Percentiles rank a stretch among this genome's conserved stretches.
These are phyloP conservation scores for Globisporangium camurandrum DNA, from an alignment of 352 stramenopile species.

Conservation along the genomic window DNA sequence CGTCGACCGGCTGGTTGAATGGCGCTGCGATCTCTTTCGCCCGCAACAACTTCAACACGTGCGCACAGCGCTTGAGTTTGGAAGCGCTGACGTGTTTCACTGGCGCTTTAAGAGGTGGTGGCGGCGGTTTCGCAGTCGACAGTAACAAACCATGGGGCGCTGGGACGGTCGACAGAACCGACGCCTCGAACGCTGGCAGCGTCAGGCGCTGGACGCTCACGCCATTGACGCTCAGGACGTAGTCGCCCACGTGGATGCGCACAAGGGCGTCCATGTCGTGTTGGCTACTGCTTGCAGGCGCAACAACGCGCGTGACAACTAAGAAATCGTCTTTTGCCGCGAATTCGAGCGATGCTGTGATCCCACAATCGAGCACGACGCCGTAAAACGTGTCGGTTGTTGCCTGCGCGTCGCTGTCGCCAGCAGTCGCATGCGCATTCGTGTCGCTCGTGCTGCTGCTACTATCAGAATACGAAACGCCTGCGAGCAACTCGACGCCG, in stretches of 20 bases:
- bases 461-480: slow-evolving; percentile 22
- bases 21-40: slow-evolving; percentile 68
- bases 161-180: slow-evolving; percentile 18
- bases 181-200: slow-evolving; percentile 21
- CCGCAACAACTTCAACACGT: slow-evolving; percentile 69
- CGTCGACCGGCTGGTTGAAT: slow-evolving; percentile 83
- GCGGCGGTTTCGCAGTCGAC: slow-evolving; percentile 28
- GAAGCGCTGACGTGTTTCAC: slow-evolving; percentile 55
- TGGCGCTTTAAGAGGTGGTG: slow-evolving; percentile 33
- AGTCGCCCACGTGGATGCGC: slow-evolving; percentile 23
- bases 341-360: slow-evolving; percentile 29
- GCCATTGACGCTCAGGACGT: slow-evolving; percentile 48
- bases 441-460: not conserved
- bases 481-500: slow-evolving; percentile 44
- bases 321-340: slow-evolving; percentile 31
- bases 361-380: slow-evolving; percentile 30
- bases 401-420: too few species aligned
- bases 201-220: slow-evolving; percentile 30
- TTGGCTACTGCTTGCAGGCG: not conserved
- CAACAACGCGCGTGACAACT: slow-evolving; percentile 28
- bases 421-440: not conserved
- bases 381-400: slow-evolving; percentile 27
- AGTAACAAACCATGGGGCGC: slow-evolving; percentile 52
- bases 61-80: slow-evolving; percentile 58
- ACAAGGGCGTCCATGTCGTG: not conserved